These are phyloP conservation scores for Leptodontidium sp. DNA, from an alignment of 2,329 filamentous ascomycete species.

Conservation along the genomic window DNA sequence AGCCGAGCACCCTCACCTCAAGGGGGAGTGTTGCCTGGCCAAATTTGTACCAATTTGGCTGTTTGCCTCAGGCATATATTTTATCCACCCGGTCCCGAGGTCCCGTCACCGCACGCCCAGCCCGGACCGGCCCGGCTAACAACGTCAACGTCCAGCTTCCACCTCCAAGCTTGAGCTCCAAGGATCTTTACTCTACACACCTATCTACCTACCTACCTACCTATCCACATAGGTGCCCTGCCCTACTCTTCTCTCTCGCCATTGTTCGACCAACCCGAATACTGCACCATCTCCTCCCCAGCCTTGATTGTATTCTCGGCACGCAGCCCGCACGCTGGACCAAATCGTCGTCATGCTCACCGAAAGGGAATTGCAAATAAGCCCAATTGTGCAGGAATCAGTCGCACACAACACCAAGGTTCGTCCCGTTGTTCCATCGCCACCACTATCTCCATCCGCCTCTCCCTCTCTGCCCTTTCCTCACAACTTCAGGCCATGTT, in stretches of 20 bases:
- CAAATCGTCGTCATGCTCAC: slow-evolving; percentile 63
- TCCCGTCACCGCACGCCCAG: no score
- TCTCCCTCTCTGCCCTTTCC: slow-evolving; percentile 2
- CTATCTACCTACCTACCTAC: no score
- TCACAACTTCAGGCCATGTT: slow-evolving; percentile 5
- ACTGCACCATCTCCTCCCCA: neutral
- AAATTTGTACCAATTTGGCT: no score
- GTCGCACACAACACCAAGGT: slow-evolving; percentile 85
- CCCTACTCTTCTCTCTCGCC: neutral
- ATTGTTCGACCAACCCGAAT: neutral
- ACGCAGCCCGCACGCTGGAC: neutral
- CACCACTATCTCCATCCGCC: neutral
- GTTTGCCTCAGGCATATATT: no score
- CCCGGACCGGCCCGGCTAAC: no score
- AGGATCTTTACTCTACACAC: no score
- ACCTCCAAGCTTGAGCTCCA: no score
- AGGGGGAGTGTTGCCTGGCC: no score
- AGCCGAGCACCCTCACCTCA: no score
- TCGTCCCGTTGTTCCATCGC: slow-evolving; percentile 26
- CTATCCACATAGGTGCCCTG: no score
- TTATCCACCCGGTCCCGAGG: no score
- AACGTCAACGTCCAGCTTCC: no score
- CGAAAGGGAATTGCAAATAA: slow-evolving; percentile 77
- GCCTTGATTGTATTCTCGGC: neutral
- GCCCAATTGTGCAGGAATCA: slow-evolving; percentile 80